Evolutionary conservation across 2,329 filamentous ascomycete species (phyloP), one percentile per base, ranked within the genome.

Genomic region (Orbilia quercus): DNA sequence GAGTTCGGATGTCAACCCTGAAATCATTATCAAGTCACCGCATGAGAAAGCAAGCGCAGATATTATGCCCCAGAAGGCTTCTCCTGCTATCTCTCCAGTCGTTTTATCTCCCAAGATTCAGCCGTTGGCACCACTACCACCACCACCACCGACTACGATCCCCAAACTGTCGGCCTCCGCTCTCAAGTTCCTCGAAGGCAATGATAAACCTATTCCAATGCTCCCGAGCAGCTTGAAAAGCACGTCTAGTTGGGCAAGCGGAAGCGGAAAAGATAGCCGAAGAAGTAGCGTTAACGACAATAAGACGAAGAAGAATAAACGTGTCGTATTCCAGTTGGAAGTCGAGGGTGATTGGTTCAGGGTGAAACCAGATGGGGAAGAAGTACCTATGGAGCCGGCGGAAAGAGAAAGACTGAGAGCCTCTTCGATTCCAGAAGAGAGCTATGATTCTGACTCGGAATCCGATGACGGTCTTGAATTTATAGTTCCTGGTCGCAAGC

Each of bases 191-290:
- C 55, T 74, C 16, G 64, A 74, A 38, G 57, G 42, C n/a, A 69
- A 40, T 44, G 70, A 74, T 31, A 63, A 60, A 23, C 28, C 28
- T 9, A 16, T 34, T 16, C 48, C 20, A 6, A 51, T 44, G 23
- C 64, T 74, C 34, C 63, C 70, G 1, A 67, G 70, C 54, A 74
- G 70, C 44, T 53, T 74, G 44, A 74, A 74, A 36, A 74, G 70
- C 25, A 74, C 70, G 18, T 74, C 70, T 22, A 74, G 70, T 44
- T 74, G 70, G 70, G 50, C 63, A 31, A 74, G 70, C 31, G 62
- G 64, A 31, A 69, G 70, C 48, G 54, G 55, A 20, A 74, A 69
- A 31, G 64, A 74, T 25, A 74, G 70, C 55, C 51, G 70, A 42
- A 74, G 70, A 38, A 74, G 64, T 44, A 74, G 70, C 42, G 62